These are phyloP conservation scores for Penicillium palitans DNA, from an alignment of 2,329 filamentous ascomycete genomes.

Conservation along the genomic window DNA sequence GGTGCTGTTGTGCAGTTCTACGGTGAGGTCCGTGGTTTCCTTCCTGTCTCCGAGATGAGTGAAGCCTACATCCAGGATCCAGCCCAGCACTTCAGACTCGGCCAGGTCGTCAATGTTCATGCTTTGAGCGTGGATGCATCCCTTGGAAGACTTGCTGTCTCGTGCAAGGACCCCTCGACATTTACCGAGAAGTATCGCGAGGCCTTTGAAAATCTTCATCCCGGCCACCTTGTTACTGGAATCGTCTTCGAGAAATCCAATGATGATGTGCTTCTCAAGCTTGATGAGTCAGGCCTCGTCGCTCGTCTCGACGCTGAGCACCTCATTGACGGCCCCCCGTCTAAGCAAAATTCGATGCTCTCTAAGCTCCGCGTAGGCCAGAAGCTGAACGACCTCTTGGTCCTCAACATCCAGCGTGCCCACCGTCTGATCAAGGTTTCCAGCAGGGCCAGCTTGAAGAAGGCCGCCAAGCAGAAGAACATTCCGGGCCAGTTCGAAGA, in stretches of 20 bases:
- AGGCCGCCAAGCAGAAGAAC: conserved; percentile 69
- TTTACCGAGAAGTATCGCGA: conserved; percentile 74
- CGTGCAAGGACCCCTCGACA: conserved; percentile 83
- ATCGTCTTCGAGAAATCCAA: conserved; percentile 79
- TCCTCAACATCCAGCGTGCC: conserved; percentile 80
- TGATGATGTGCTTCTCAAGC: conserved; percentile 73
- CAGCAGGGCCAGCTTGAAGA: conserved; percentile 78
- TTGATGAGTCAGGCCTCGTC: conserved; percentile 71
- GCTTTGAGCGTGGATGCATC: conserved; percentile 77
- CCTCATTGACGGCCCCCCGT: conserved; percentile 77
- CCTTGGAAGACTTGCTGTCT: conserved; percentile 73
- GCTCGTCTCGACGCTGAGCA: conserved; percentile 76
- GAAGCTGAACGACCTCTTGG: conserved; percentile 74
- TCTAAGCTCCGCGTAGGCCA: conserved; percentile 84
- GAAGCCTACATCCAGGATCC: conserved; percentile 92
- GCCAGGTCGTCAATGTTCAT: conserved; percentile 89
- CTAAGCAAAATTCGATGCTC: conserved; percentile 73
- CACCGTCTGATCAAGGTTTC: conserved; percentile 74
- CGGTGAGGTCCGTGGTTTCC: conserved; percentile 75
- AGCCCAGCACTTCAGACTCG: conserved; percentile 80
- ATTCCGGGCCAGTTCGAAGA: conserved; percentile 73
- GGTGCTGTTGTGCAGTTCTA: conserved; percentile 95
- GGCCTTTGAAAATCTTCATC: conserved; percentile 69
- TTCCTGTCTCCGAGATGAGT: conserved; percentile 96
- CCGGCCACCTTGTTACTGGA: conserved; percentile 74